These are phyloP conservation scores for Rhynchospora tenuis DNA, from an alignment of 176 grass and related monocot genomes.

Conservation along the genomic window DNA sequence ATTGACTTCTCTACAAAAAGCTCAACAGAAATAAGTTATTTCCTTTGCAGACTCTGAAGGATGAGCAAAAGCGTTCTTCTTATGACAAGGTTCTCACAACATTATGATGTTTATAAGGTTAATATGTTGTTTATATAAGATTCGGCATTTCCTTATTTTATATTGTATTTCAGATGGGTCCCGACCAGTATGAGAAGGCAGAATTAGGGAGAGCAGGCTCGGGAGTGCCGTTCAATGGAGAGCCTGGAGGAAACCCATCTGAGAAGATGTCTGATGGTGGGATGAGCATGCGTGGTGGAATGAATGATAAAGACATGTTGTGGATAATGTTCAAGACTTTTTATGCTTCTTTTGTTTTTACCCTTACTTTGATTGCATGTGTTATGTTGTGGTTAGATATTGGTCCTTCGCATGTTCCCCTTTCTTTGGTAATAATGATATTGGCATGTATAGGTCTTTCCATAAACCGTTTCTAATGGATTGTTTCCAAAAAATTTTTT, in stretches of 20 bases:
- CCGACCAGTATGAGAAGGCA: conserved; percentile 79
- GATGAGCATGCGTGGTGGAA: conserved; percentile 34
- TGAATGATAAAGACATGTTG: conserved; percentile 67
- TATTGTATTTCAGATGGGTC: conserved; percentile 54
- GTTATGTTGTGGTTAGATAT: too few relatives aligned
- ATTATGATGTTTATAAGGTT: not conserved
- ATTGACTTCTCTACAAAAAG: not conserved
- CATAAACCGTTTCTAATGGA: too few relatives aligned
- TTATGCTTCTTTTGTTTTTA: too few relatives aligned
- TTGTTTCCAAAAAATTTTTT: too few relatives aligned
- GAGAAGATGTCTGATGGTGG: conserved; percentile 67
- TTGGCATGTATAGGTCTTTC: too few relatives aligned
- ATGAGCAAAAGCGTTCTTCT: conserved; percentile 72
- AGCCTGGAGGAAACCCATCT: conserved; percentile 74
- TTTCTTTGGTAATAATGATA: too few relatives aligned
- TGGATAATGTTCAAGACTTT: too few relatives aligned
- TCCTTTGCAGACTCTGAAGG: conserved; percentile 72
- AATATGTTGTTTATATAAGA: not conserved
- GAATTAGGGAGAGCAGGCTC: conserved; percentile 55
- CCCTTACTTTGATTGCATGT: too few relatives aligned
- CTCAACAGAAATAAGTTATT: not conserved
- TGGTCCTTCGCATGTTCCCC: too few relatives aligned
- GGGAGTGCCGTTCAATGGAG: conserved; percentile 56
- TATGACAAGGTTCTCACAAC: conserved; percentile 74
- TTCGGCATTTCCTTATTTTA: not conserved